Evolutionary conservation across 768 basidiomycete genomes (phyloP).

Genomic region (Rhodotorula sphaerocarpa): DNA sequence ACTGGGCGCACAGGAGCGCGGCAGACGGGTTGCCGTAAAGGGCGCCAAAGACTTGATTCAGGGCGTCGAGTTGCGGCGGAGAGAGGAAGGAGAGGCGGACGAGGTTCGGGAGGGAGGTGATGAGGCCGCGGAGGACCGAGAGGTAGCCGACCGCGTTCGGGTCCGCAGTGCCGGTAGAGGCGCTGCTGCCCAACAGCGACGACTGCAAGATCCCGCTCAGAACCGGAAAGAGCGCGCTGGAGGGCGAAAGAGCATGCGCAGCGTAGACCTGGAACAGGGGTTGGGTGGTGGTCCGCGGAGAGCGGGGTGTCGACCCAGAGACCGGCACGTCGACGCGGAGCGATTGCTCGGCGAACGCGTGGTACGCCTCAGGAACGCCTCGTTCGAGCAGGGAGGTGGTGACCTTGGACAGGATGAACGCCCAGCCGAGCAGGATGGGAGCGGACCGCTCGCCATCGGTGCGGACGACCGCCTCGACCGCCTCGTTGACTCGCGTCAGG

Average conservation of each 20-base stretch:
- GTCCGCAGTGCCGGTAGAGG: constrained; percentile 5
- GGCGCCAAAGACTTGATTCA: constrained; percentile 69
- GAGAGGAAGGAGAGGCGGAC: constrained; percentile 30
- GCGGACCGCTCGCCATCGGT: constrained; percentile 57
- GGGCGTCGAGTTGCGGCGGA: constrained; percentile 55
- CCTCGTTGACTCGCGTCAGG: constrained; percentile 49
- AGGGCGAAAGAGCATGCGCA: constrained; percentile 31
- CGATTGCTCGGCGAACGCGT: constrained; percentile 27
- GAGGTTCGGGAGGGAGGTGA: constrained; percentile 29
- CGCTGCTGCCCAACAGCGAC: constrained; percentile 15
- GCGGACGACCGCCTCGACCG: constrained; percentile 60
- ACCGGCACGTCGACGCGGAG: constrained; percentile 23
- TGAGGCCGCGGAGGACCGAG: constrained; percentile 38
- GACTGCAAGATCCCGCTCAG: constrained; percentile 23
- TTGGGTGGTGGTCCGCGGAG: neutral
- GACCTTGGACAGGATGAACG: constrained; percentile 67
- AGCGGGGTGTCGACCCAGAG: constrained; percentile 22
- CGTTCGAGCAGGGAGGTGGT: constrained; percentile 30
- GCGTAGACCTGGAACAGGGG: constrained; percentile 8
- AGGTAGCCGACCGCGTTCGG: constrained; percentile 39
- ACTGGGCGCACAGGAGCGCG: constrained; percentile 63
- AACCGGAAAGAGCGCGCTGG: constrained; percentile 21
- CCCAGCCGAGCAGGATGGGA: constrained; percentile 72
- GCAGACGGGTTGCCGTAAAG: constrained; percentile 59
- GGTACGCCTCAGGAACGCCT: constrained; percentile 38